Percentiles rank a stretch among this genome's conserved stretches.
These are phyloP conservation scores for Metarhizium brunneum DNA, from an alignment of 2,329 filamentous ascomycete genomes.

Conservation along the genomic window DNA sequence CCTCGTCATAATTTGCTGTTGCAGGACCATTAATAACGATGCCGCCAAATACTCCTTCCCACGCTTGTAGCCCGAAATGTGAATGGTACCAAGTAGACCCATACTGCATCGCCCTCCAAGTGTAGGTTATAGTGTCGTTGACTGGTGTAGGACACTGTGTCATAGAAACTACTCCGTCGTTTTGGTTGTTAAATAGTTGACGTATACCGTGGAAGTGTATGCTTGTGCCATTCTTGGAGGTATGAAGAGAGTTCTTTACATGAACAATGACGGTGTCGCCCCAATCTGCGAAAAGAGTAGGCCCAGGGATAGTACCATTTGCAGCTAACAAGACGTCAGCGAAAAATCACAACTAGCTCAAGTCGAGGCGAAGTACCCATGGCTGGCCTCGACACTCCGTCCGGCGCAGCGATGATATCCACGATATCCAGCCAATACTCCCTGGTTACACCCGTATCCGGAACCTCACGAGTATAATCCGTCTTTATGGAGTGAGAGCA, in stretches of 20 bases:
- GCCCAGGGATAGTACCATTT: slow-evolving; percentile 52
- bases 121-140: slow-evolving; percentile 45
- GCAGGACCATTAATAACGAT: slow-evolving; percentile 55
- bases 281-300: slow-evolving; percentile 45
- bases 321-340: slow-evolving; percentile 25
- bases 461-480: too few relatives aligned
- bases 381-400: too few relatives aligned
- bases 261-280: slow-evolving; percentile 39
- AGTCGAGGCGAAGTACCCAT: too few relatives aligned
- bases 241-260: slow-evolving; percentile 39
- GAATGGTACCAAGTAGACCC: slow-evolving; percentile 53
- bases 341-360: too few relatives aligned
- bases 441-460: too few relatives aligned
- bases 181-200: slow-evolving; percentile 42
- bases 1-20: slow-evolving; percentile 50
- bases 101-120: slow-evolving; percentile 45
- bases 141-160: slow-evolving; percentile 43
- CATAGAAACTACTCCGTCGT: slow-evolving; percentile 45
- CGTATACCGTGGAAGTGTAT: slow-evolving; percentile 57
- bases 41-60: slow-evolving; percentile 49
- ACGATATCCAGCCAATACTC: too few relatives aligned
- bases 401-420: too few relatives aligned
- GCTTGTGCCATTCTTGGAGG: slow-evolving; percentile 41
- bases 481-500: too few relatives aligned
- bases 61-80: slow-evolving; percentile 40